These are phyloP conservation scores for Physcomitrellopsis africana DNA, from an alignment of 225 moss, liverwort and hornwort species.

Conservation along the genomic window DNA sequence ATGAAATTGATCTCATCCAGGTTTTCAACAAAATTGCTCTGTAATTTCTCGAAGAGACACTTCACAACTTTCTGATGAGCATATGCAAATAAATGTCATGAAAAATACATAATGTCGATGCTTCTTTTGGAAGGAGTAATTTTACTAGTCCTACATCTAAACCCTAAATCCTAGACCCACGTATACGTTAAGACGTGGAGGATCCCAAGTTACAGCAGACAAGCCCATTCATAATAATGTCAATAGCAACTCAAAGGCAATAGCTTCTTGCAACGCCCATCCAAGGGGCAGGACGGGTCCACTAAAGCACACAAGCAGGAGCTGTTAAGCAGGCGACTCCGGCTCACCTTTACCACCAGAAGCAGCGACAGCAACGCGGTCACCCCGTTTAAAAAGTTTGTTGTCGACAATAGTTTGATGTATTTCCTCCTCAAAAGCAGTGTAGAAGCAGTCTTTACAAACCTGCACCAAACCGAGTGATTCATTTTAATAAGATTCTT, in stretches of 20 bases:
- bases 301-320: neutral
- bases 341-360: slow-evolving; percentile 96
- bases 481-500: neutral
- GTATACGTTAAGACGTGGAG: neutral
- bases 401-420: slow-evolving; percentile 86
- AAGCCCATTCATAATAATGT: neutral
- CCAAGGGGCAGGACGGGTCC: neutral
- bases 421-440: slow-evolving; percentile 91
- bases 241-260: slow-evolving; percentile 1
- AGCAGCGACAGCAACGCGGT: slow-evolving; percentile 95
- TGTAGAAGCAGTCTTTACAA: slow-evolving; percentile 89
- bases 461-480: slow-evolving; percentile 35
- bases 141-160: neutral
- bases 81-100: neutral
- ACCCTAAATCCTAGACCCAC: slow-evolving; percentile 19
- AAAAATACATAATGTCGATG: slow-evolving; percentile 1
- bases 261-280: neutral
- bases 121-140: neutral
- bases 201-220: neutral
- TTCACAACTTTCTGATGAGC: neutral
- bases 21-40: neutral
- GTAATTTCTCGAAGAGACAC: neutral
- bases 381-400: slow-evolving; percentile 82
- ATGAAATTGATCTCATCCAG: neutral
- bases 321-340: neutral